Conservation (phyloP, 2,329 filamentous ascomycete species). For the Ophioceras dolichostomum region DNA sequence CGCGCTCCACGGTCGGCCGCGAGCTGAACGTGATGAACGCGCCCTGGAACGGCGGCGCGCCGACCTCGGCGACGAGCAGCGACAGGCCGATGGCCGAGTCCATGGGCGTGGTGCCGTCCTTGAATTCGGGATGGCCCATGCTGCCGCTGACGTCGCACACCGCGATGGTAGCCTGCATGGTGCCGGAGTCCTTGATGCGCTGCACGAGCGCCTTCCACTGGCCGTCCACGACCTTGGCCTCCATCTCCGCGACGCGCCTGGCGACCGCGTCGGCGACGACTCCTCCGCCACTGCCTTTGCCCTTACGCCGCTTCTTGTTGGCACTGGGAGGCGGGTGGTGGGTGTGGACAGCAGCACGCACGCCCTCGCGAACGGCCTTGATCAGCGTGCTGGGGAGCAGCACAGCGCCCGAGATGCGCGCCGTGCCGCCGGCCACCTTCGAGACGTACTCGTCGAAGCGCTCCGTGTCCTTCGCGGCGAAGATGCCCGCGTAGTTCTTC, state of each 20-base stretch:
- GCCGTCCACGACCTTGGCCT: constrained; percentile 26
- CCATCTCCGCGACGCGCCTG: constrained; percentile 17
- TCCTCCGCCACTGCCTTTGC: background rate
- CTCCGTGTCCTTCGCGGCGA: constrained; percentile 35
- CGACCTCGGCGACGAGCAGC: constrained; percentile 40
- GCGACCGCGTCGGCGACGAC: constrained; percentile 10
- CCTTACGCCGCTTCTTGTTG: background rate
- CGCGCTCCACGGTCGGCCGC: constrained; percentile 23
- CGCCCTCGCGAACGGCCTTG: constrained; percentile 6
- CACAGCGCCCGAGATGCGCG: constrained; percentile 41
- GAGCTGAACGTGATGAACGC: constrained; percentile 41
- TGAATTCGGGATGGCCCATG: constrained; percentile 27
- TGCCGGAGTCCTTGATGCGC: constrained; percentile 42
- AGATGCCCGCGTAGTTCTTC: constrained; percentile 35
- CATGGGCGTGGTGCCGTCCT: constrained; percentile 34
- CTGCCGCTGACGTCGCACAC: constrained; percentile 46
- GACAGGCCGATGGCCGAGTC: constrained; percentile 43
- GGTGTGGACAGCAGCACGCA: background rate
- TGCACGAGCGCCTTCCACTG: constrained; percentile 48
- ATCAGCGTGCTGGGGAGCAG: constrained; percentile 40
- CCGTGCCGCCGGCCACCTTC: constrained; percentile 32
- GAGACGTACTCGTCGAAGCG: constrained; percentile 37
- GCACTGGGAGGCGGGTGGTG: too few species aligned
- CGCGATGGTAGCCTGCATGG: constrained; percentile 38
- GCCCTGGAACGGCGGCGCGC: constrained; percentile 37